Evolutionary conservation across 768 basidiomycete genomes (phyloP).

Genomic region (Russula dissimulans): DNA sequence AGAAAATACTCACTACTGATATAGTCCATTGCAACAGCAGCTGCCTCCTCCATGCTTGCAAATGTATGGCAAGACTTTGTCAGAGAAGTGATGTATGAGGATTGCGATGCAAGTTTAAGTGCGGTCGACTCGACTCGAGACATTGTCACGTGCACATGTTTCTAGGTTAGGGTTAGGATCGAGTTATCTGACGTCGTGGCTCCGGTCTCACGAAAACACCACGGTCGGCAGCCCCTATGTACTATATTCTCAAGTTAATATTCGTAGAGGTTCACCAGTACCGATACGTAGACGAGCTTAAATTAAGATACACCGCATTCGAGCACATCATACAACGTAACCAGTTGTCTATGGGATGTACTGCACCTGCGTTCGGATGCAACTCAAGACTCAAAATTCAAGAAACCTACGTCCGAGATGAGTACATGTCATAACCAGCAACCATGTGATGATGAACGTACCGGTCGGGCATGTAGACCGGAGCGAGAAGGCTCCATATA

Average conservation of each 20-base stretch:
- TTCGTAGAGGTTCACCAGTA: no score
- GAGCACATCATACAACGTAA: not conserved
- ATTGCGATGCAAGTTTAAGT: no score
- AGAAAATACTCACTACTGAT: conserved; percentile 33
- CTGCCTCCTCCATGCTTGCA: conserved; percentile 36
- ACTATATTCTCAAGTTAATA: no score
- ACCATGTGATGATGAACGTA: conserved; percentile 29
- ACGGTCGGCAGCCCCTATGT: no score
- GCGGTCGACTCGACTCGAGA: no score
- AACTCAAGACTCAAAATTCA: not conserved
- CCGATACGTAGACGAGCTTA: no score
- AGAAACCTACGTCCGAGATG: conserved; percentile 1
- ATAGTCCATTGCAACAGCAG: conserved; percentile 40
- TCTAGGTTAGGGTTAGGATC: no score
- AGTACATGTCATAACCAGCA: not conserved
- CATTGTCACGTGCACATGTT: no score
- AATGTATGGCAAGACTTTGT: not conserved
- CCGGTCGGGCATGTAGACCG: conserved; percentile 86
- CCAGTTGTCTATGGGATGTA: not conserved
- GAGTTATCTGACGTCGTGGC: no score
- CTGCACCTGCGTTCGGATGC: not conserved
- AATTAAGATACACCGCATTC: no score
- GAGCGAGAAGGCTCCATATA: conserved; percentile 81
- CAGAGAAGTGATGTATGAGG: not conserved
- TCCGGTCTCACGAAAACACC: no score